Conservation (phyloP, 2,329 filamentous ascomycete genomes). For the Diaporthe ilicicola region DNA sequence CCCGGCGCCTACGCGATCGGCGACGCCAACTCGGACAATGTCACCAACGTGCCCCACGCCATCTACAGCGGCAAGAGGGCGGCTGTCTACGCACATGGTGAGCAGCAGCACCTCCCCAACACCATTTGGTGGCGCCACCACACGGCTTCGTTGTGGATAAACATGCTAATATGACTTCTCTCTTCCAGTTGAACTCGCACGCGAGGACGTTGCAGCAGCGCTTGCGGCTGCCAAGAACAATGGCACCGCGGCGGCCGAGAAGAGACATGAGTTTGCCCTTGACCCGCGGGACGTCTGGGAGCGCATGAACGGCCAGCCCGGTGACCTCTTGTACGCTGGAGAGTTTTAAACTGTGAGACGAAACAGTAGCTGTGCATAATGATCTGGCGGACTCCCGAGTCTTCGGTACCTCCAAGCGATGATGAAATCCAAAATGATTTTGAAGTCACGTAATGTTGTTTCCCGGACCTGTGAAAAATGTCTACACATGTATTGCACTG, state of each 20-base stretch:
- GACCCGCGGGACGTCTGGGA: slow-evolving; percentile 55
- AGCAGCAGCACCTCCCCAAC: slow-evolving; percentile 39
- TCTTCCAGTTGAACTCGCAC: slow-evolving; percentile 49
- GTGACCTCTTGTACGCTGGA: slow-evolving; percentile 56
- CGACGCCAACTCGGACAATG: slow-evolving; percentile 67
- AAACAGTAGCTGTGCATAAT: background rate
- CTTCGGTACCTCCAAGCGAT: background rate
- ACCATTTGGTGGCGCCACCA: too few relatives aligned
- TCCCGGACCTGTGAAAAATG: too few relatives aligned
- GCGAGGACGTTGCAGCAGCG: slow-evolving; percentile 47
- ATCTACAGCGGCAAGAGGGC: slow-evolving; percentile 67
- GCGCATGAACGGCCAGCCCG: slow-evolving; percentile 51
- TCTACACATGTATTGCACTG: too few relatives aligned
- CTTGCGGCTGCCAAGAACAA: slow-evolving; percentile 38
- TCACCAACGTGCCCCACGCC: slow-evolving; percentile 69
- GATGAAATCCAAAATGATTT: background rate
- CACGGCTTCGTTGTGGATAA: background rate
- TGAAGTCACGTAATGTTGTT: background rate
- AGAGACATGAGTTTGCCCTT: slow-evolving; percentile 43
- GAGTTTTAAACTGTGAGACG: slow-evolving; percentile 42
- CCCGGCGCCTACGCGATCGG: slow-evolving; percentile 65
- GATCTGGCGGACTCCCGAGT: background rate
- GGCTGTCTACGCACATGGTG: slow-evolving; percentile 65
- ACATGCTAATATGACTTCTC: background rate
- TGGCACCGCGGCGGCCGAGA: slow-evolving; percentile 37